Conservation (phyloP, 2,329 filamentous ascomycete genomes). For the Neonectria sp. region DNA sequence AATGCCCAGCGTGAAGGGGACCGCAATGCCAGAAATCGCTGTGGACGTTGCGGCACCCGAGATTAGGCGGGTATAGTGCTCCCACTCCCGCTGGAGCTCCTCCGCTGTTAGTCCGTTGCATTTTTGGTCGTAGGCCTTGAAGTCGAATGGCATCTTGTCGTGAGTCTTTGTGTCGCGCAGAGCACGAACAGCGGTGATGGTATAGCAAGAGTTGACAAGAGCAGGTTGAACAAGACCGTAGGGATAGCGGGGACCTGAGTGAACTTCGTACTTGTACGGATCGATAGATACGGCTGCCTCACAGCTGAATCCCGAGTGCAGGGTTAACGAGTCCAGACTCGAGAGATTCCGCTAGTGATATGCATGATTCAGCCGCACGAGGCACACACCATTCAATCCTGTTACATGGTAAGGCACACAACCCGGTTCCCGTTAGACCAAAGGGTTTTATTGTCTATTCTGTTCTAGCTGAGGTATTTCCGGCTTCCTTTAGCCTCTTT, state of each 20-base stretch:
- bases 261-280: background rate
- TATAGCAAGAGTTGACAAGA: background rate
- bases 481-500: no score
- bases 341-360: background rate
- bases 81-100: slow-evolving; percentile 58
- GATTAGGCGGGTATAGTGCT: slow-evolving; percentile 60
- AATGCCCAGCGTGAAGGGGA: slow-evolving; percentile 57
- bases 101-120: slow-evolving; percentile 54
- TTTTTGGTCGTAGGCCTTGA: slow-evolving; percentile 57
- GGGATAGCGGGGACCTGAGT: background rate
- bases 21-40: slow-evolving; percentile 56
- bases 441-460: background rate
- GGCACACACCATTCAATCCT: background rate
- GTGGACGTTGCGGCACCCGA: slow-evolving; percentile 57
- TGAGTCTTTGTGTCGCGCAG: background rate
- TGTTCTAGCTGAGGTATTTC: background rate
- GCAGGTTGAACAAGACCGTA: background rate
- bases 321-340: background rate
- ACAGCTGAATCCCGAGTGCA: background rate
- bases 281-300: background rate
- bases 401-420: background rate
- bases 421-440: background rate
- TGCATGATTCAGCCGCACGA: slow-evolving; percentile 1
- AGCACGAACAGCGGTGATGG: background rate
- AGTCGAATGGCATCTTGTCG: slow-evolving; percentile 58